A percentile compares a stretch with the other conserved stretches of the same genome.
Conservation (phyloP, 2,329 filamentous ascomycete genomes). For the Fusarium stilboides region DNA sequence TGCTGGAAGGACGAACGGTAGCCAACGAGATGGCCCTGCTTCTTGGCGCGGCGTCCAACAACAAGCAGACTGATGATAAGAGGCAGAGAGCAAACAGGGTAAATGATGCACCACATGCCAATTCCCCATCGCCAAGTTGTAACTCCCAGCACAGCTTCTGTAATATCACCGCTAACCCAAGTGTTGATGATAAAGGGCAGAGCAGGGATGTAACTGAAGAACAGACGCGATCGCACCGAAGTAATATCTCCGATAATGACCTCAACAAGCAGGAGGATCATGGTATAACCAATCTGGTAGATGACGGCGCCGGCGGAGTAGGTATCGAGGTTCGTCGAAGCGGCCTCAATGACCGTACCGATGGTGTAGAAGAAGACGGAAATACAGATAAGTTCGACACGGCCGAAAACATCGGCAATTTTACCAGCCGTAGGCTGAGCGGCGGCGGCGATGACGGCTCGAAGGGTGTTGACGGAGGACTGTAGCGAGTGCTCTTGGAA, state of each 20-base stretch:
- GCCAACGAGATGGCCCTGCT: conserved; percentile 61
- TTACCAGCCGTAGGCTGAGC: conserved; percentile 72
- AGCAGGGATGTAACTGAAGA: conserved; percentile 76
- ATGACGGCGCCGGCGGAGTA: conserved; percentile 72
- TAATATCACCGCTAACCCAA: conserved; percentile 74
- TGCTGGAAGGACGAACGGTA: conserved; percentile 54
- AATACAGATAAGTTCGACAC: conserved; percentile 69
- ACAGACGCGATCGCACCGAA: conserved; percentile 72
- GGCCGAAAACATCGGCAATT: conserved; percentile 75
- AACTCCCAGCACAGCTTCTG: conserved; percentile 61
- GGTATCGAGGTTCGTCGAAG: conserved; percentile 61
- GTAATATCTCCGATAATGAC: conserved; percentile 76
- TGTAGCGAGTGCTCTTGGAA: conserved; percentile 69
- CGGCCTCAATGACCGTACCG: conserved; percentile 71
- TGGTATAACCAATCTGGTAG: conserved; percentile 76
- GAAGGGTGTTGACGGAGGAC: conserved; percentile 71
- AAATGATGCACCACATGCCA: conserved; percentile 77
- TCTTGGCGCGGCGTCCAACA: conserved; percentile 67
- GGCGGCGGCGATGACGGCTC: conserved; percentile 73
- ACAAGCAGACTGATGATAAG: conserved; percentile 67
- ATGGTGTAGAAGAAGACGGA: conserved; percentile 74
- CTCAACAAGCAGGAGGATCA: conserved; percentile 72
- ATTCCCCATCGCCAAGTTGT: conserved; percentile 75
- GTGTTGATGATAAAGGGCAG: conserved; percentile 75
- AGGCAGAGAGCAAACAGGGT: conserved; percentile 70